These are phyloP conservation scores for Begonia loranthoides DNA, from an alignment of 306 rosid species.

Conservation along the genomic window DNA sequence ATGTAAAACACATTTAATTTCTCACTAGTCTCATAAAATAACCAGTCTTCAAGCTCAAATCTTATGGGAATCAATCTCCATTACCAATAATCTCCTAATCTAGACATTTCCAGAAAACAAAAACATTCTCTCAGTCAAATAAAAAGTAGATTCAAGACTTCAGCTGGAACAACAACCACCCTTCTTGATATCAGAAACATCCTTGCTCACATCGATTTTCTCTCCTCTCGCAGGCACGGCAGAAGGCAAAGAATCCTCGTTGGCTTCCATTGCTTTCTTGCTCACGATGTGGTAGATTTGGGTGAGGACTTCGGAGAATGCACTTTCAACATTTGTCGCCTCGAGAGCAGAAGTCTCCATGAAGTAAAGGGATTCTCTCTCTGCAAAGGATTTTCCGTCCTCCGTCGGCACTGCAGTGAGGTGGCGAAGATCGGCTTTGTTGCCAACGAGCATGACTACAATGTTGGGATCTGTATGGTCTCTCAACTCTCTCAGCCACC, in stretches of 20 bases:
- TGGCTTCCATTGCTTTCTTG: slow-evolving; percentile 38
- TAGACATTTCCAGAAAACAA: too few relatives aligned
- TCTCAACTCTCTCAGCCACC: slow-evolving; percentile 49
- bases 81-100: too few relatives aligned
- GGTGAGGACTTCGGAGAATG: slow-evolving; percentile 37
- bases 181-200: slow-evolving; percentile 40
- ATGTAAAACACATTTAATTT: too few relatives aligned
- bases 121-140: slow-evolving; percentile 15
- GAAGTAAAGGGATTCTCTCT: slow-evolving; percentile 40
- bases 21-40: too few relatives aligned
- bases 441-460: slow-evolving; percentile 54
- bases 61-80: too few relatives aligned
- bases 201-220: slow-evolving; percentile 36
- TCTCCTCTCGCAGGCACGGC: slow-evolving; percentile 38
- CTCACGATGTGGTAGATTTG: slow-evolving; percentile 38
- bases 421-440: slow-evolving; percentile 53
- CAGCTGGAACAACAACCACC: slow-evolving; percentile 44
- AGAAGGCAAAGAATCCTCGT: slow-evolving; percentile 20
- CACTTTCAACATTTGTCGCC: slow-evolving; percentile 38
- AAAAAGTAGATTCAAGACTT: slow-evolving; percentile 6
- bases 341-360: slow-evolving; percentile 58
- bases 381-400: slow-evolving; percentile 38
- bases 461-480: slow-evolving; percentile 53
- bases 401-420: slow-evolving; percentile 46
- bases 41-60: too few relatives aligned